A percentile compares a stretch with the other conserved stretches of the same genome.
Evolutionary conservation across 2,329 filamentous ascomycete species (phyloP).

Genomic region (Tolypocladium capitatum): DNA sequence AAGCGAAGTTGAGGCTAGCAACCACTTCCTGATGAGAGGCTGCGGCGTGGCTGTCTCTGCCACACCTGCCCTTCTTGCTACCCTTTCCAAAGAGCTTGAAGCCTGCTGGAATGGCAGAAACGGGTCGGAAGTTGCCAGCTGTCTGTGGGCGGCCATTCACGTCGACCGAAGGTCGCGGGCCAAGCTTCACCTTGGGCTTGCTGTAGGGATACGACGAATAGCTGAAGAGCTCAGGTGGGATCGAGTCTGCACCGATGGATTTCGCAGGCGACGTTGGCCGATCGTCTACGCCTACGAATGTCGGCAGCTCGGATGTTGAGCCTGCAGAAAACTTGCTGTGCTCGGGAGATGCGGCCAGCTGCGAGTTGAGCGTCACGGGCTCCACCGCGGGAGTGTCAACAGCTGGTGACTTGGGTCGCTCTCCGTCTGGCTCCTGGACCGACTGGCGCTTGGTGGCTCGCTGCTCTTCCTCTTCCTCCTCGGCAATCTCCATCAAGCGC

Average conservation of each 20-base stretch:
- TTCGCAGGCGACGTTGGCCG: constrained; percentile 31
- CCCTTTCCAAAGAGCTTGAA: constrained; percentile 55
- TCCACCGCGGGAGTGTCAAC: constrained; percentile 9
- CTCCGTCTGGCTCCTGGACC: constrained; percentile 29
- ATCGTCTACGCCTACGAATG: constrained; percentile 34
- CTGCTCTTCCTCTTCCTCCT: constrained; percentile 71
- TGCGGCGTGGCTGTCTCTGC: constrained; percentile 9
- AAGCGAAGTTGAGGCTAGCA: constrained; percentile 22
- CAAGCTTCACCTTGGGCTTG: constrained; percentile 80
- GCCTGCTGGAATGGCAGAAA: constrained; percentile 70
- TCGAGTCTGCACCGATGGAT: constrained; percentile 30
- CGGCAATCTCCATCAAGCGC: constrained; percentile 82
- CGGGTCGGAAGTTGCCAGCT: constrained; percentile 52
- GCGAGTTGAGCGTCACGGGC: constrained; percentile 36
- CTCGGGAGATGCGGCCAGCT: constrained; percentile 37
- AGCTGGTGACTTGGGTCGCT: constrained; percentile 15
- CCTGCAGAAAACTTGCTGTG: constrained; percentile 33
- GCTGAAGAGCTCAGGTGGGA: constrained; percentile 36
- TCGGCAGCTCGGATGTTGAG: constrained; percentile 34
- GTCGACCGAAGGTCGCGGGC: constrained; percentile 67
- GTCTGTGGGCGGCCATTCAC: constrained; percentile 46
- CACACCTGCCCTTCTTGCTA: constrained; percentile 31
- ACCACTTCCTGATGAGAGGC: constrained; percentile 21
- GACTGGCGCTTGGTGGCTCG: constrained; percentile 46
- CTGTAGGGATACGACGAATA: constrained; percentile 35